A percentile compares a stretch with the other conserved stretches of the same genome.
Conservation (phyloP, 768 basidiomycete species). For the Asterophora parasitica region DNA sequence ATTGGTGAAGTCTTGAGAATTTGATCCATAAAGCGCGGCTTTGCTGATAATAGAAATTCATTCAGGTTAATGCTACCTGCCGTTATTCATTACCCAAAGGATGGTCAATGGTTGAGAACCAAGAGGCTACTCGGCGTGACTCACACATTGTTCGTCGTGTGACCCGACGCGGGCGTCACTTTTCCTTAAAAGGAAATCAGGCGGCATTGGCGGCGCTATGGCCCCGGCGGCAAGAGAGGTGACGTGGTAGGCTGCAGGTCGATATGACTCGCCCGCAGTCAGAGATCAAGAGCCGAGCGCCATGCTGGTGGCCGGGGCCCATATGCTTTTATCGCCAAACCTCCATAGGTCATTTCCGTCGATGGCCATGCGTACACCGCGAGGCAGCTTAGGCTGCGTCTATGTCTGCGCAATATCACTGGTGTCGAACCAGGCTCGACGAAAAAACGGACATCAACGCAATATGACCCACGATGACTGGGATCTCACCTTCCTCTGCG, state of each 20-base stretch:
- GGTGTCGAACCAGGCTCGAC: too few species aligned
- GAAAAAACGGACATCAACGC: too few species aligned
- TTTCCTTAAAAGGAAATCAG: background rate
- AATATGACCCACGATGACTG: too few species aligned
- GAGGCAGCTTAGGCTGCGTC: too few species aligned
- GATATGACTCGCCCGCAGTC: background rate
- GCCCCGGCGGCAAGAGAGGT: background rate
- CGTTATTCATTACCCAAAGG: background rate
- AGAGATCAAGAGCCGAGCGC: background rate
- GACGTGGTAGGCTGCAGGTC: background rate
- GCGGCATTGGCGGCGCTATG: background rate
- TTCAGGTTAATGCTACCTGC: background rate
- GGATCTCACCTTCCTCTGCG: too few species aligned
- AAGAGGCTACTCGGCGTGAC: background rate
- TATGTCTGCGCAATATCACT: too few species aligned
- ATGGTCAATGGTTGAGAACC: background rate
- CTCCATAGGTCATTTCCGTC: too few species aligned
- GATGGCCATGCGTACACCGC: too few species aligned
- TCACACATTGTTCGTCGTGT: background rate
- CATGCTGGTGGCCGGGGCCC: background rate
- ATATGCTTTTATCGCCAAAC: too few species aligned
- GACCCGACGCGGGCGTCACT: slow-evolving; percentile 1
- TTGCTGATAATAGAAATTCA: background rate
- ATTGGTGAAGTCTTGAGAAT: background rate
- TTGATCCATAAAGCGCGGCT: background rate